Evolutionary conservation across 2,329 filamentous ascomycete genomes (phyloP), one percentile per base, ranked within the genome.

Genomic region (Didymella lethalis): DNA sequence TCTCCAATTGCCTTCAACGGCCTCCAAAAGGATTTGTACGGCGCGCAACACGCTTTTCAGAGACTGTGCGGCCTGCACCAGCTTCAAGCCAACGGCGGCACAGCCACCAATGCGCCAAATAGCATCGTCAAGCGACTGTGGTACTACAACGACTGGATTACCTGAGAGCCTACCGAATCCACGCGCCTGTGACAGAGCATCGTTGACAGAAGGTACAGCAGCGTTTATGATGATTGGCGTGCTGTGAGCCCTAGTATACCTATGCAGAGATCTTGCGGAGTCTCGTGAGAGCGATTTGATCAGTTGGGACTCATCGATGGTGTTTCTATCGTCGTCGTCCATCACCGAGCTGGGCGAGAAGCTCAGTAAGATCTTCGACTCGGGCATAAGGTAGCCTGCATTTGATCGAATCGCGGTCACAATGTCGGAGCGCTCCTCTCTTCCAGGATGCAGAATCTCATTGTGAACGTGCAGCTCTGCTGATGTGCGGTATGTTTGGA

Each of bases 401-500:
- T 93, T 94, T 40, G 91, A 87, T 48, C 93, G 86, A 47, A 97
- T 96, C 11, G 93, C 94, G 65, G 87, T 88, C 46, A 97, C 85
- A 50, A 99, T 97, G 67, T 98, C 94, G 1, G 95, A 98, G 48
- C 86, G 88, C 61, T 96, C 92, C 64, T 96, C 92, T 72, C 93
- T 96, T 12, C 93, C 93, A 1, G 92, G 90, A 76, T 96, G 91
- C 36, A 96, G 84, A 50, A 93, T 87, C 72, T 99, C 95, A 69
- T 98, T 98, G 45, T 94, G 90, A 52, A 97, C 84, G 59, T 96
- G 95, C 38, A 99, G 81, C 53, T 91, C 89, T 7, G 95, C 94
- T 1, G 95, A 98, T 7, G 95, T 94, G 69, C 91, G 88, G 73
- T 99, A 99, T 0, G 96, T 99, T 73, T 98, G 93, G 71, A 99